phyloP scores from a whole-genome alignment of 2,329 filamentous ascomycete species.

The Amesomyces nigricolor region DNA sequence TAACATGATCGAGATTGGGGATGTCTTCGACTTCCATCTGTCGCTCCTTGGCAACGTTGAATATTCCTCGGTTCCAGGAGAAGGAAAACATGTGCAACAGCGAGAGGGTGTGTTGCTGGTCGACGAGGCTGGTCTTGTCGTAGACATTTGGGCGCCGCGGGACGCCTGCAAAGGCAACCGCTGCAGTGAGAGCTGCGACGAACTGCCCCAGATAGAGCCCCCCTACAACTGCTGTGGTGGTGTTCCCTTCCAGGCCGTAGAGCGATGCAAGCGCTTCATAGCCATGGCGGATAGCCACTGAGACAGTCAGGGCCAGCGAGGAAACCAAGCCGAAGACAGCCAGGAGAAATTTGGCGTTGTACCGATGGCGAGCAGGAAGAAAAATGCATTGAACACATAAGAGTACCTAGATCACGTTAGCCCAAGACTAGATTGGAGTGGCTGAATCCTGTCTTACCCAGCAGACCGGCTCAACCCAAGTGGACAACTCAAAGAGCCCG shows the following conservation, averaged over 20 bases:
- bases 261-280: conserved; percentile 24
- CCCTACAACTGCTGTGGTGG: conserved; percentile 11
- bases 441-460: conserved; percentile 18
- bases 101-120: conserved; percentile 33
- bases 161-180: conserved; percentile 29
- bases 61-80: conserved; percentile 32
- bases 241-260: conserved; percentile 1
- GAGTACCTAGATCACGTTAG: conserved; percentile 20
- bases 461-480: conserved; percentile 16
- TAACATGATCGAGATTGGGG: conserved; percentile 29
- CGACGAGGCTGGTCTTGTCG: conserved; percentile 29
- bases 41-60: conserved; percentile 28
- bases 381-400: conserved; percentile 29
- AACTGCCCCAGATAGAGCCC: conserved; percentile 28
- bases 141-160: conserved; percentile 33
- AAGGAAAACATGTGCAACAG: conserved; percentile 29
- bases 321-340: conserved; percentile 27
- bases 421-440: neutral
- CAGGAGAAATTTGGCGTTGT: conserved; percentile 28
- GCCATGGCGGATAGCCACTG: conserved; percentile 28
- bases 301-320: conserved; percentile 22
- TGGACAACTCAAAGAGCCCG: neutral
- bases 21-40: conserved; percentile 31
- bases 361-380: conserved; percentile 28
- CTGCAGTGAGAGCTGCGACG: conserved; percentile 21